Base-by-base conservation (phyloP, 371 early-diverging fungal genomes). In the Amoeboaphelidium occidentale region DNA sequence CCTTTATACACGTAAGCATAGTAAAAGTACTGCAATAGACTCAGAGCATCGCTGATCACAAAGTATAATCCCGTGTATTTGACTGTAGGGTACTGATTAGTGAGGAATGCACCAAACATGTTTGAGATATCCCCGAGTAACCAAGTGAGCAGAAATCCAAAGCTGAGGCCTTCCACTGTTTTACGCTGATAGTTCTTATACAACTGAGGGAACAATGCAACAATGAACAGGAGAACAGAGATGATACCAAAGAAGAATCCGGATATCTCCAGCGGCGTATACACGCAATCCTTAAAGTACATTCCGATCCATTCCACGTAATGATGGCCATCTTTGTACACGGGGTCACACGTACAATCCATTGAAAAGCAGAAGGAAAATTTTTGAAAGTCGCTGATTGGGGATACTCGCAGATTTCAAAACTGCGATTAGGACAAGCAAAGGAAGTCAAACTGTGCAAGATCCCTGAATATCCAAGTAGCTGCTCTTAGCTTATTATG, bases 201-300 rank as follows among this genome's bases (percentile, higher is more conserved):
- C 3, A 20, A 51, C 49, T 51, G 51, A 39, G 51, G 51, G 1
- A 51, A 14, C n/a, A 51, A 17, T 4, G 51, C 50, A 4, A 51
- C 32, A 17, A 21, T 28, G 49, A 47, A 51, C 20, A 51, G 51
- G 21, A 24, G 20, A 12, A 51, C 22, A 1, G 51, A 50, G 10
- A 51, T 22, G n/a, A 51, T 28, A 14, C 51, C 51, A n/a, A 32
- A 14, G 2, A 22, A 6, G 14, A 51, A 27, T 24, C 45, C 51
- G 23, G 25, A 2, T 2, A 6, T 3, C 23, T 51, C 27, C n/a
- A 4, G 6, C n/a, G 43, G 51, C 13, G 51, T 51, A 28, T 51
- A 51, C 10, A 51, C 25, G 49, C 51, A 50, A 21, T 50, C 50
- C 39, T 17, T 17, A 32, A 32, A 32, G 17, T 6, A 6, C 6